A percentile compares a stretch with the other conserved stretches of the same genome.
Evolutionary conservation across 768 basidiomycete species (phyloP).

Genomic region (Lactarius hengduanensis): DNA sequence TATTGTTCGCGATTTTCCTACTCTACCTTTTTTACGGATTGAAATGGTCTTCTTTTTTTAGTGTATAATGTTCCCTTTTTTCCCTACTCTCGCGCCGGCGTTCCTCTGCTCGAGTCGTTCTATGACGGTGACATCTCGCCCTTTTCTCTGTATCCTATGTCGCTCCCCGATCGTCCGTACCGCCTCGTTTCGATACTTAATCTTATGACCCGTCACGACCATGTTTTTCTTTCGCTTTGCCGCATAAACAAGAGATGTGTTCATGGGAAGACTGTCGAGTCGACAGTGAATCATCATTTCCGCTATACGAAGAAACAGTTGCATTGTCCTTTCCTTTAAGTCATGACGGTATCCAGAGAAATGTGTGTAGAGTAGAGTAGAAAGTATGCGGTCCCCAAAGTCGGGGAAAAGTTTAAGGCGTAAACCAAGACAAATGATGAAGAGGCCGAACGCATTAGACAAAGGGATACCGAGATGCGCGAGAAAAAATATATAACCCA

Average conservation of each 20-base stretch:
- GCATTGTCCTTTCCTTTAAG: constrained; percentile 7
- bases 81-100: constrained; percentile 14
- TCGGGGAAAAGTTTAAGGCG: neutral
- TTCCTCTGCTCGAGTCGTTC: neutral
- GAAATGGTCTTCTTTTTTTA: constrained; percentile 20
- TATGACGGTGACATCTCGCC: constrained; percentile 13
- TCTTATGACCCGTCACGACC: constrained; percentile 29
- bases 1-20: constrained; percentile 25
- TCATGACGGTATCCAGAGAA: neutral
- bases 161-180: constrained; percentile 12
- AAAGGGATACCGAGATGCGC: neutral
- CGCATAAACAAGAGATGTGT: constrained; percentile 21
- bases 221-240: constrained; percentile 17
- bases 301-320: constrained; percentile 1
- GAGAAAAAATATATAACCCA: neutral
- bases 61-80: constrained; percentile 22
- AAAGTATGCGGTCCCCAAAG: neutral
- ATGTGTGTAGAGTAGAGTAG: neutral
- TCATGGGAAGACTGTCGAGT: constrained; percentile 22
- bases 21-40: constrained; percentile 15
- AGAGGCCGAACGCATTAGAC: neutral
- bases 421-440: neutral
- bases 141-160: constrained; percentile 23
- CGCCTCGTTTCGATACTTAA: constrained; percentile 24
- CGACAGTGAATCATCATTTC: constrained; percentile 20